phyloP scores from a whole-genome alignment of 129 eudicot genomes.

The Centrapalus pauciflorus region DNA sequence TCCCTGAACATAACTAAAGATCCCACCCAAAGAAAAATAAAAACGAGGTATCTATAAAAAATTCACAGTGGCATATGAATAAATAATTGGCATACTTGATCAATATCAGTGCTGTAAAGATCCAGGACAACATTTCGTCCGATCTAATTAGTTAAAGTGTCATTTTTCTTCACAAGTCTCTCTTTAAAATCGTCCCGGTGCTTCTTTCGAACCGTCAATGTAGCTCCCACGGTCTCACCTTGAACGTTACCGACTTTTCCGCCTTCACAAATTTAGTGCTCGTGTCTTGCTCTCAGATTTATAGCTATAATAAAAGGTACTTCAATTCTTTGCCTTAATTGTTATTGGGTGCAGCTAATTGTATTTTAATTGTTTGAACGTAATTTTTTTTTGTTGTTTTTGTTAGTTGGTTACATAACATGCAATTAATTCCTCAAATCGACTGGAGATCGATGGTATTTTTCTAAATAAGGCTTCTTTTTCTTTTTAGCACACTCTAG shows the following conservation, averaged over 20 bases:
- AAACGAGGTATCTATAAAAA: not conserved
- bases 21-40: not conserved
- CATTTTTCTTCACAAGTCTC: slow-evolving; percentile 56
- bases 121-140: slow-evolving; percentile 76
- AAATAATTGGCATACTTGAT: slow-evolving; percentile 60
- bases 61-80: not conserved
- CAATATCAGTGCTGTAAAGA: slow-evolving; percentile 68
- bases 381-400: too few relatives aligned
- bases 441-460: too few relatives aligned
- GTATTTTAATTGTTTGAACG: too few relatives aligned
- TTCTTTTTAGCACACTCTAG: too few relatives aligned
- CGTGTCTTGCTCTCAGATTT: too few relatives aligned
- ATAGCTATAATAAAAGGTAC: too few relatives aligned
- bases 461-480: too few relatives aligned
- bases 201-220: slow-evolving; percentile 72
- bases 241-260: slow-evolving; percentile 51
- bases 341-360: too few relatives aligned
- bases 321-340: too few relatives aligned
- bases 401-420: too few relatives aligned
- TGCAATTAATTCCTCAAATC: too few relatives aligned
- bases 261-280: slow-evolving; percentile 31
- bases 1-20: not conserved
- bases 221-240: slow-evolving; percentile 83
- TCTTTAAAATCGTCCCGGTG: slow-evolving; percentile 70
- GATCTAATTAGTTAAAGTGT: slow-evolving; percentile 60